Conservation (phyloP, 2,329 filamentous ascomycete genomes). For the Diaporthe amygdali region DNA sequence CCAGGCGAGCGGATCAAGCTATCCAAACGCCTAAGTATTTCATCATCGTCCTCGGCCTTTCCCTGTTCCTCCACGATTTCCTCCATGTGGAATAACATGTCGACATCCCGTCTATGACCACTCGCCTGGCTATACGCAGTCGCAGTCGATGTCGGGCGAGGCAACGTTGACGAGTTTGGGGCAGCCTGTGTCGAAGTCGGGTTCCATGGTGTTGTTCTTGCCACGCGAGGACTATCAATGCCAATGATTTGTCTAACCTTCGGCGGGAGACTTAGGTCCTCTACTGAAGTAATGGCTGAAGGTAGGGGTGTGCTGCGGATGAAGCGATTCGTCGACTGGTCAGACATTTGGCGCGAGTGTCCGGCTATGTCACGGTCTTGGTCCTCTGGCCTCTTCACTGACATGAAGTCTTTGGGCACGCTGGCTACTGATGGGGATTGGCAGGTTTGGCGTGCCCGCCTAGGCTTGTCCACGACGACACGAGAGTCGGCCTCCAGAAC, state of each 20-base stretch:
- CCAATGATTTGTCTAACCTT: slow-evolving; percentile 1
- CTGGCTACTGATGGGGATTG: not conserved
- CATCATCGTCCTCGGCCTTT: not conserved
- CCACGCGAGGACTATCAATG: not conserved
- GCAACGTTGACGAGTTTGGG: not conserved
- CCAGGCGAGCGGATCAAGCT: not conserved
- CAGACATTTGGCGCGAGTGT: not conserved
- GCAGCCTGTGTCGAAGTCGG: not conserved
- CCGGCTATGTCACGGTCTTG: not conserved
- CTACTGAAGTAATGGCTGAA: not conserved
- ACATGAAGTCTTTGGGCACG: not conserved
- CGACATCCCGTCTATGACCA: not conserved
- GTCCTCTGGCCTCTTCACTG: not conserved
- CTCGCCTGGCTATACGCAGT: not conserved
- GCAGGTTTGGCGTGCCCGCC: not conserved
- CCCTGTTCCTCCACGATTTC: not conserved
- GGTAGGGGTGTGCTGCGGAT: not conserved
- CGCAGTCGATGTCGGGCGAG: not conserved
- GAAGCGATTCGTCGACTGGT: not conserved
- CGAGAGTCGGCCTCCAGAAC: not conserved
- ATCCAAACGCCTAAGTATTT: not conserved
- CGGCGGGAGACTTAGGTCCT: not conserved
- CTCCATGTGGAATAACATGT: not conserved
- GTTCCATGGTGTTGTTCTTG: not conserved
- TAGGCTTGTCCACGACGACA: not conserved